Evolutionary conservation across 352 stramenopile species (phyloP).

Genomic region (Phytophthora vignae): DNA sequence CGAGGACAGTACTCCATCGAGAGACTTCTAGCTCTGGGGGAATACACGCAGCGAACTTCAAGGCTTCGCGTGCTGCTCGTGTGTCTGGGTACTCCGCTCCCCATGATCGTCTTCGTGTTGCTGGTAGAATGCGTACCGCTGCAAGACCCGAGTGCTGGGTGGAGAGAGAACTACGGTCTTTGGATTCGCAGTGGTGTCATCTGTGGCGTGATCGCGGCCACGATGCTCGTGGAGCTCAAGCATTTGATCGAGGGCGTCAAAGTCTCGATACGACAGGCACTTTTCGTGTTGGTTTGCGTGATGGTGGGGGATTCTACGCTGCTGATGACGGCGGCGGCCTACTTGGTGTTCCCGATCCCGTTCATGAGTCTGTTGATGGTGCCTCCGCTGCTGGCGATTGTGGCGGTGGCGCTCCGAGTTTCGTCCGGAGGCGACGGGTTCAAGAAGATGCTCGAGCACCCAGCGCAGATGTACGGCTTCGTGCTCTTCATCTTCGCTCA

Average conservation of each 20-base stretch:
- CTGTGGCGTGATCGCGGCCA: constrained; percentile 20
- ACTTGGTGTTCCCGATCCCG: constrained; percentile 26
- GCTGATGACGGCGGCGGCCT: constrained; percentile 8
- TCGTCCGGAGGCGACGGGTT: background rate
- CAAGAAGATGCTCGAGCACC: constrained; percentile 16
- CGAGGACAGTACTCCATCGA: constrained; percentile 40
- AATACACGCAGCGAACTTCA: constrained; percentile 32
- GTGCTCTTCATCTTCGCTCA: constrained; percentile 27
- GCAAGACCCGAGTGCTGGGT: constrained; percentile 17
- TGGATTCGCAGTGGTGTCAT: constrained; percentile 21
- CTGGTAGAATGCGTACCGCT: constrained; percentile 20
- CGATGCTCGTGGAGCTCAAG: constrained; percentile 17
- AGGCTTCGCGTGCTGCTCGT: constrained; percentile 16
- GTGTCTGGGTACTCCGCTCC: constrained; percentile 23
- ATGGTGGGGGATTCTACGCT: constrained; percentile 14
- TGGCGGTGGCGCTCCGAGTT: constrained; percentile 10
- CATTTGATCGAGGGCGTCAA: constrained; percentile 25
- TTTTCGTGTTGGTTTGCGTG: constrained; percentile 17
- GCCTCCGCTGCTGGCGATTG: constrained; percentile 13
- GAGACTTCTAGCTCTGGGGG: constrained; percentile 32
- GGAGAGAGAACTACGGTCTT: constrained; percentile 23
- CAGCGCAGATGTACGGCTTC: constrained; percentile 19
- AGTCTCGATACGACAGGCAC: constrained; percentile 9
- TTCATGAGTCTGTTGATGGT: constrained; percentile 33
- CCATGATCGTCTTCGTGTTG: constrained; percentile 24